Base-by-base conservation (phyloP, 805 yeast genomes). In the Teunomyces tritomae region DNA sequence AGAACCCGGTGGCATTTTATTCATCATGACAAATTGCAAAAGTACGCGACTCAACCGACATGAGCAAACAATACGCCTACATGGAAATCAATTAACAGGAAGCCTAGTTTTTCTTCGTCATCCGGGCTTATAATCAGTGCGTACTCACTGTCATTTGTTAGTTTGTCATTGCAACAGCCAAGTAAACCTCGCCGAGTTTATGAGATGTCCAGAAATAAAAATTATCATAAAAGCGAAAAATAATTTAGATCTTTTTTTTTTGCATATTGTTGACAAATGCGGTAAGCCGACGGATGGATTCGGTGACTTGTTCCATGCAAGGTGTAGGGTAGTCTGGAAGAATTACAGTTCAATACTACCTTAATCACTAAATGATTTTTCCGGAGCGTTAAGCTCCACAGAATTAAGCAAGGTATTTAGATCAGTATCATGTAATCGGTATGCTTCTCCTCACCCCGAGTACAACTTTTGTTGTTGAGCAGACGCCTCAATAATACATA, bases 91-190 rank as follows among this genome's bases (percentile, higher is more conserved):
- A 32, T 32, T 32, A 32, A 16, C 11, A 13, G 34, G 13, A 32
- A 32, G 34, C 34, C 34, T 32, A 16, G 34, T n/a, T 8, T 24
- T 37, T 37, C 40, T 37, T 26, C 26, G 20, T 13, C 5, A n/a
- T 16, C 40, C 40, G 40, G 40, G 40, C 40, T 37, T 24, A 10
- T 37, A 37, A 37, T 37, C 40, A 32, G 29, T 20, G 40, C 40
- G 27, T 37, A 20, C 13, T 24, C 29, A 10, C 27, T 26, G 14
- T 11, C 27, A 34, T 36, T 26, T 37, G 17, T 28, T n/a, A 26
- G 29, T n/a, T 26, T 26, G 28, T 37, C 40, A 37, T 37, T 11
- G 16, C 40, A 37, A 37, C 40, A 28, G 29, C 29, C 17, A 24
- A n/a, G 14, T n/a, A 26, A 20, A 16, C 29, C 14, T 11, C 40